These are phyloP conservation scores for Blastobotrys serpentis DNA, from an alignment of 1,139 yeast species.

Conservation along the genomic window DNA sequence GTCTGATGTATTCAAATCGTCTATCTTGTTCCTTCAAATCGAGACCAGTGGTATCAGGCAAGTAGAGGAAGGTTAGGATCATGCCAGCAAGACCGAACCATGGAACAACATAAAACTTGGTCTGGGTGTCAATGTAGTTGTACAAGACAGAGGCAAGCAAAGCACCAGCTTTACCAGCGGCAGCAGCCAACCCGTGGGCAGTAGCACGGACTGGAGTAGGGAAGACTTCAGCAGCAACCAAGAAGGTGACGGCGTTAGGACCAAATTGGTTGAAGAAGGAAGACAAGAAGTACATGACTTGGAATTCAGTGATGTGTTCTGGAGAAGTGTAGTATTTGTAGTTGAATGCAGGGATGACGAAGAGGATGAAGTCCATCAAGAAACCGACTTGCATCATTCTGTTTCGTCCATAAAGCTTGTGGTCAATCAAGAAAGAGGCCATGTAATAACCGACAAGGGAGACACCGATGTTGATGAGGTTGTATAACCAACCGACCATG, in stretches of 20 bases:
- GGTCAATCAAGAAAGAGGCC: constrained; percentile 57
- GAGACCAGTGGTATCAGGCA: constrained; percentile 42
- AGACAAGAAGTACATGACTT: constrained; percentile 60
- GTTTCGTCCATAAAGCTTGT: constrained; percentile 55
- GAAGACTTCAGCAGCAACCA: constrained; percentile 94
- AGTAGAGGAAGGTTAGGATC: constrained; percentile 36
- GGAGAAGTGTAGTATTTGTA: constrained; percentile 47
- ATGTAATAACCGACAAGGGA: constrained; percentile 68
- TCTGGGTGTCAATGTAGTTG: constrained; percentile 38
- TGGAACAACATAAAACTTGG: constrained; percentile 40
- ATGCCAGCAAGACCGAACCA: constrained; percentile 43
- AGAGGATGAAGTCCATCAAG: constrained; percentile 54
- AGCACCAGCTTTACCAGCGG: constrained; percentile 94
- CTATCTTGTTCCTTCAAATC: constrained; percentile 42
- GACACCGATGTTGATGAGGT: constrained; percentile 67
- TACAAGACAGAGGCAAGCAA: constrained; percentile 80
- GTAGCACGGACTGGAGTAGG: constrained; percentile 98
- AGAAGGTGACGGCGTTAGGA: constrained; percentile 93
- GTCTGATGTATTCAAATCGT: constrained; percentile 37
- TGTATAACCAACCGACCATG: constrained; percentile 74
- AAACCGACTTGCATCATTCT: constrained; percentile 61
- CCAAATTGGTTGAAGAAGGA: constrained; percentile 72
- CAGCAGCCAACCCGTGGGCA: constrained; percentile 98
- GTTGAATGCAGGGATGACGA: constrained; percentile 63
- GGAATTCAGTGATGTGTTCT: constrained; percentile 53